Evolutionary conservation across 371 early-diverging fungal species (phyloP), one percentile per base, ranked within the genome.

Genomic region (Sporodiniella umbellata): DNA sequence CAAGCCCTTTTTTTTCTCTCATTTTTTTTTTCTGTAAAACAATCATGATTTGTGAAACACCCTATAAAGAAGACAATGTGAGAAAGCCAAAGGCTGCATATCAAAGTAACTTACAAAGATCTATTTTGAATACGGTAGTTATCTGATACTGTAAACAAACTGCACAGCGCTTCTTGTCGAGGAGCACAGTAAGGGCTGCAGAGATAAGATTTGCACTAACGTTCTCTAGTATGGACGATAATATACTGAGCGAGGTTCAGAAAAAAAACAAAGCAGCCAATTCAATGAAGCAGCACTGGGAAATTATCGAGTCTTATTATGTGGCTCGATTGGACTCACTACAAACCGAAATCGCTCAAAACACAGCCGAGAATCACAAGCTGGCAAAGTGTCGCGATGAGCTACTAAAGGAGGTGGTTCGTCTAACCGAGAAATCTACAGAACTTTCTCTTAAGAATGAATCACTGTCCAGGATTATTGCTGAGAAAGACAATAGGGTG

Each of bases 401-500:
- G 23, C 12, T 61, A 22, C 26, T 61, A 33, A 42, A 51, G 39
- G 53, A 61, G 14, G 31, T 61, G 10, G 33, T 61, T 19, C 42
- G 56, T 30, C 28, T 61, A 22, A 51, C 56, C 25, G 47, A 61
- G 28, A 61, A 37, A 48, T 45, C 61, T 2, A 40, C 51, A 8
- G 48, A 55, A 25, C 21, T 61, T 5, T 48, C 35, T 17, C 23
- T 25, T 11, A 61, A 56, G 25, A 55, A 55, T 4, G 53, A 61
- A 23, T 15, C 11, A 8, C 28, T 59, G 24, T 42, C 45, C 14
- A 44, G 54, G 21, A 23, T 48, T 11, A 61, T 61, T 33, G 52
- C 56, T 10, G 56, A 56, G 25, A 42, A 56, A 31, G 51, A 56
- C 23, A 56, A 56, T 22, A 51, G 48, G 24, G 55, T 55, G 4